Evolutionary conservation across 495 filamentous ascomycete species (phyloP), one percentile per base, ranked within the genome.

Genomic region (Usnea hakonensis): DNA sequence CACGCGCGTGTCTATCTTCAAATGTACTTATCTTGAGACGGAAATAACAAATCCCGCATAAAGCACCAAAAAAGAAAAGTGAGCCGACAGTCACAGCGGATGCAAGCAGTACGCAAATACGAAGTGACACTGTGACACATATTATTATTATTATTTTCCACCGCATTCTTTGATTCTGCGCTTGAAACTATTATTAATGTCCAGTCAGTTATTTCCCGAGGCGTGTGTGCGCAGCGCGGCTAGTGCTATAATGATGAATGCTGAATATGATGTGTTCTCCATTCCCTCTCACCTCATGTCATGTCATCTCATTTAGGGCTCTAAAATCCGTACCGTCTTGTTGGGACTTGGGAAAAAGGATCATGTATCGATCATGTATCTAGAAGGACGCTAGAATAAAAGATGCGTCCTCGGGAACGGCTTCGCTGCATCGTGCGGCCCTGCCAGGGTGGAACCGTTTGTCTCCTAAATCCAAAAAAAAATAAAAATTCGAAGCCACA

Each of bases 341-440:
- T 26, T 62, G 60, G 60, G 60, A 57, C n/a, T n/a, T n/a, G n/a
- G n/a, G n/a, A n/a, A n/a, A n/a, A n/a, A n/a, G n/a, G n/a, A n/a
- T n/a, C n/a, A n/a, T n/a, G n/a, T 57, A 33, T 1, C 38, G 52
- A 37, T 56, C n/a, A 62, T 38, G 53, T 57, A 43, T 28, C 60
- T 62, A 62, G 60, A 62, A 62, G 60, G 33, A 32, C 60, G 54
- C 60, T 62, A 62, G 60, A 62, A 62, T 38, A 38, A 57, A 55
- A 50, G 59, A 43, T 61, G 53, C 50, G 23, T 28, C 35, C 33
- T 16, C 48, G 48, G 59, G 59, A 53, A 43, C 53, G 54, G 54
- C 54, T 57, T 57, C 33, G 33, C 38, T 36, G 54, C 35, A 37
- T 36, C 32, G 17, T 57, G 33, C 11, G 11, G 40, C 54, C 48